A percentile compares a stretch with the other conserved stretches of the same genome.
Evolutionary conservation across 2,329 filamentous ascomycete genomes (phyloP).

Genomic region (Sphaerulina musiva): DNA sequence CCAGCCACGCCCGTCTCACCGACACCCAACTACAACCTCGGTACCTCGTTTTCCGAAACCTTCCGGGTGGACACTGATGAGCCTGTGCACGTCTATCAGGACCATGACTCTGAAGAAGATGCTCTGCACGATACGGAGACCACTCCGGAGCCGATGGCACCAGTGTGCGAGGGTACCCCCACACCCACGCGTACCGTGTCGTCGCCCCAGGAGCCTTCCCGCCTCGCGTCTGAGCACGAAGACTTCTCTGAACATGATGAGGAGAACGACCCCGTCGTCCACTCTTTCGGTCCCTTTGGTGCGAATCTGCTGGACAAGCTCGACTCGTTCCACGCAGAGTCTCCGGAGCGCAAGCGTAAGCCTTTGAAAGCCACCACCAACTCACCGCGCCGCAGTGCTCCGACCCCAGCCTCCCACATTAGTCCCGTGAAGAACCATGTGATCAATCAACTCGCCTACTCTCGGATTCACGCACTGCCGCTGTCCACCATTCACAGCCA

Average conservation of each 20-base stretch:
- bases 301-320: conserved; percentile 77
- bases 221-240: conserved; percentile 38
- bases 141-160: conserved; percentile 21
- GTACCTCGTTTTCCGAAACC: conserved; percentile 41
- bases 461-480: conserved; percentile 82
- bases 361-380: conserved; percentile 27
- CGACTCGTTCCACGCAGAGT: conserved; percentile 66
- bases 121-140: conserved; percentile 22
- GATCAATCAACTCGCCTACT: conserved; percentile 91
- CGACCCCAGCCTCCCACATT: conserved; percentile 20
- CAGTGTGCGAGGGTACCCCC: conserved; percentile 11
- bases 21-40: conserved; percentile 45
- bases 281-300: conserved; percentile 86
- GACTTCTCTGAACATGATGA: conserved; percentile 76
- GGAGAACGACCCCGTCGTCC: conserved; percentile 88
- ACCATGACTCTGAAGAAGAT: conserved; percentile 53
- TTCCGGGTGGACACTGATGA: conserved; percentile 36
- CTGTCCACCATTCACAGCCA: conserved; percentile 83
- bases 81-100: conserved; percentile 67
- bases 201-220: conserved; percentile 13
- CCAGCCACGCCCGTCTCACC: conserved; percentile 69
- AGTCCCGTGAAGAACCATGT: conserved; percentile 70
- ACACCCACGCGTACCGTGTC: conserved; percentile 18
- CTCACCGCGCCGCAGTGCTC: conserved; percentile 24
- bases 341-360: conserved; percentile 49